Percentiles rank a stretch among this genome's conserved stretches.
Evolutionary conservation across 495 filamentous ascomycete species (phyloP).

Genomic region (Zalerion maritima): DNA sequence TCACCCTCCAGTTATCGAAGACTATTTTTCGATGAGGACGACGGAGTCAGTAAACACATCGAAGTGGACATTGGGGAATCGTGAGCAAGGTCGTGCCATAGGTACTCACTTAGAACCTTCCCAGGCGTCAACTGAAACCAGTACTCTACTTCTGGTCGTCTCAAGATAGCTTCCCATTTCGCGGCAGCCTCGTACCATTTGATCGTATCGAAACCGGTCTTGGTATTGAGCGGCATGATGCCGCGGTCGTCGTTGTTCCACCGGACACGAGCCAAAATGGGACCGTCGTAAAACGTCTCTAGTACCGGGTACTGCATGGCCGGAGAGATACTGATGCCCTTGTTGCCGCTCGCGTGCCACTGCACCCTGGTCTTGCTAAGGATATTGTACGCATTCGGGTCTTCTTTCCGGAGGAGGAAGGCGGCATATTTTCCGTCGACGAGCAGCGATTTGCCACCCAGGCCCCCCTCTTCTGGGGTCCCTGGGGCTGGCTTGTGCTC

Average conservation of each 20-base stretch:
- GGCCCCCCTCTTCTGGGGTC: slow-evolving; percentile 22
- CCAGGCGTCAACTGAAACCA: slow-evolving; percentile 71
- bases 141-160: slow-evolving; percentile 38
- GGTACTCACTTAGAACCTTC: slow-evolving; percentile 49
- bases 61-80: background rate
- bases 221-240: slow-evolving; percentile 27
- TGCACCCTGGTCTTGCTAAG: slow-evolving; percentile 41
- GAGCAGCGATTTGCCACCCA: slow-evolving; percentile 58
- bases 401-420: slow-evolving; percentile 29
- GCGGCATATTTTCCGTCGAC: slow-evolving; percentile 76
- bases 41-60: slow-evolving; percentile 4
- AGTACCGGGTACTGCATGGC: slow-evolving; percentile 52
- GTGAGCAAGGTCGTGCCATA: background rate
- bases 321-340: slow-evolving; percentile 63
- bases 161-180: slow-evolving; percentile 47
- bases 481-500: slow-evolving; percentile 39
- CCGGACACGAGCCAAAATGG: slow-evolving; percentile 48
- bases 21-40: slow-evolving; percentile 32
- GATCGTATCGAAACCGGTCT: slow-evolving; percentile 14
- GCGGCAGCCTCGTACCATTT: slow-evolving; percentile 67
- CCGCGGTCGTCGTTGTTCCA: slow-evolving; percentile 91
- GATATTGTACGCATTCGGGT: slow-evolving; percentile 32
- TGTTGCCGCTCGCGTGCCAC: slow-evolving; percentile 73
- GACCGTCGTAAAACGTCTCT: slow-evolving; percentile 27
- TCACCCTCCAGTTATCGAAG: slow-evolving; percentile 90